phyloP scores from a whole-genome alignment of 345 rosid genomes.

The Raphanus sativus region DNA sequence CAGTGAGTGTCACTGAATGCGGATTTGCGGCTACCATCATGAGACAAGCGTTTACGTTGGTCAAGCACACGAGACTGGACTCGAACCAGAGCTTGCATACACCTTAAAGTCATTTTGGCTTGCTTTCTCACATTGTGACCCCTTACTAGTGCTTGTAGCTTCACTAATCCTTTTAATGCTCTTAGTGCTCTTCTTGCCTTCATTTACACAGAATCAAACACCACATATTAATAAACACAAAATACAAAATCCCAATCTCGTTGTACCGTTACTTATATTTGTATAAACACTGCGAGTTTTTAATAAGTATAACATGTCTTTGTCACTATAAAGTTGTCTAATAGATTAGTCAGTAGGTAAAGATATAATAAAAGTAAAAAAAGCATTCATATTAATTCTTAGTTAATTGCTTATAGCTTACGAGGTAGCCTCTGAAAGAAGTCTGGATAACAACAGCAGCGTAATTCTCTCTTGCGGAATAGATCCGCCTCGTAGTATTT shows the following conservation, averaged over 20 bases:
- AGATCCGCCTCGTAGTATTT: slow-evolving; percentile 49
- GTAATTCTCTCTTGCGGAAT: slow-evolving; percentile 47
- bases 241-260: neutral
- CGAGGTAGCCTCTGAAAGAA: slow-evolving; percentile 80
- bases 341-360: neutral
- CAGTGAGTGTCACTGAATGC: slow-evolving; percentile 59
- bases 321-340: slow-evolving; percentile 8
- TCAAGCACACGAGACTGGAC: slow-evolving; percentile 75
- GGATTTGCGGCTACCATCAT: slow-evolving; percentile 68
- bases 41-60: slow-evolving; percentile 70
- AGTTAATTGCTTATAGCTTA: slow-evolving; percentile 27
- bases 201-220: neutral
- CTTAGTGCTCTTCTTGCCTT: slow-evolving; percentile 78
- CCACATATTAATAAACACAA: neutral
- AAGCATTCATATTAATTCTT: neutral
- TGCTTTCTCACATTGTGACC: slow-evolving; percentile 89
- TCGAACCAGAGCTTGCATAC: slow-evolving; percentile 90
- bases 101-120: slow-evolving; percentile 74
- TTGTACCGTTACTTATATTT: neutral
- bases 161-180: slow-evolving; percentile 74
- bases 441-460: slow-evolving; percentile 74
- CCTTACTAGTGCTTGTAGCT: slow-evolving; percentile 79
- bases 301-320: neutral
- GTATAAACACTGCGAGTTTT: no score
- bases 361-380: neutral